Conservation (phyloP, 345 rosid species). For the Salix exigua region DNA sequence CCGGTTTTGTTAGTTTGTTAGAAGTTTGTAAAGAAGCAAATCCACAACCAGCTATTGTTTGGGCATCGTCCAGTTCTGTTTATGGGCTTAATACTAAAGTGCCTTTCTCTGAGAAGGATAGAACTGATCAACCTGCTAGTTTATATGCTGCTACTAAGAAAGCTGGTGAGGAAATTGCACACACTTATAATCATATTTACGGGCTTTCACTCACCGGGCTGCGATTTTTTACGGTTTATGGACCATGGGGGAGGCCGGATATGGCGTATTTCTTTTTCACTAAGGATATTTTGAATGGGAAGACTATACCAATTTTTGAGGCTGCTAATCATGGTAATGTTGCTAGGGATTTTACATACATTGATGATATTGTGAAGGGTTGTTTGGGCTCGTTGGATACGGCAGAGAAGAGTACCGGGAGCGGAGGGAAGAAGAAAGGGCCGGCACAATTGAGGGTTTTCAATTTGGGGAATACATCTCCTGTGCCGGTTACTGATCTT, state of each 20-base stretch:
- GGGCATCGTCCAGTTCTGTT: constrained; percentile 90
- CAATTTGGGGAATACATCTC: constrained; percentile 91
- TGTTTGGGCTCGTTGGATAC: constrained; percentile 82
- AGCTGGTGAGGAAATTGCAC: constrained; percentile 93
- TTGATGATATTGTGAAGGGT: constrained; percentile 91
- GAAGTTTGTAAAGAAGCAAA: constrained; percentile 73
- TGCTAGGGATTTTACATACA: constrained; percentile 90
- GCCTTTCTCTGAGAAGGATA: constrained; percentile 82
- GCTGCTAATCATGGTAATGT: constrained; percentile 63
- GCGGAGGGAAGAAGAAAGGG: constrained; percentile 84
- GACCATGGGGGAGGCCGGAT: constrained; percentile 95
- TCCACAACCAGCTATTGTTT: constrained; percentile 83
- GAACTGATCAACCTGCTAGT: constrained; percentile 94
- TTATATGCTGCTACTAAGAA: constrained; percentile 88
- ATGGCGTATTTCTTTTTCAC: constrained; percentile 96
- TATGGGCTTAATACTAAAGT: constrained; percentile 83
- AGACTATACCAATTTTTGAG: constrained; percentile 65
- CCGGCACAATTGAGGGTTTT: constrained; percentile 84
- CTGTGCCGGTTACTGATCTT: constrained; percentile 78
- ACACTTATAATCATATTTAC: constrained; percentile 84
- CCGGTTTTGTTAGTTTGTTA: constrained; percentile 70
- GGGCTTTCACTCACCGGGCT: constrained; percentile 81
- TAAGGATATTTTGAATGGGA: constrained; percentile 66
- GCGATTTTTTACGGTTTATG: constrained; percentile 84
- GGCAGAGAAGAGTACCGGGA: constrained; percentile 89